phyloP scores from a whole-genome alignment of 192 early-diverging fungal genomes.

The Coemansia reversa region DNA sequence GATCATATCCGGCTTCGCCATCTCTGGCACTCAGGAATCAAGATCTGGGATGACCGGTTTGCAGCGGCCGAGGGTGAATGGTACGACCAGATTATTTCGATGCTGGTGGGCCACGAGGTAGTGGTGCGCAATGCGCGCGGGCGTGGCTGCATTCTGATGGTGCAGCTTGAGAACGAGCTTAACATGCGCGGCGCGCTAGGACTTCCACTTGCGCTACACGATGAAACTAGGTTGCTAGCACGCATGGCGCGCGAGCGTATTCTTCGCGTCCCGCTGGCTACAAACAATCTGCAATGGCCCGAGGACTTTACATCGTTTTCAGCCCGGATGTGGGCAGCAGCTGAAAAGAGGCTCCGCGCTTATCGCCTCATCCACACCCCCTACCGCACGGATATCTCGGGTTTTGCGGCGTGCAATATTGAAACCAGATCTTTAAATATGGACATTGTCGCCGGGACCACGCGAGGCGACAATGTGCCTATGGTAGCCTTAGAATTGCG shows the following conservation, averaged over 20 bases:
- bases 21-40: constrained; percentile 63
- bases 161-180: constrained; percentile 84
- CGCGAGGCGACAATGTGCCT: constrained; percentile 36
- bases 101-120: constrained; percentile 76
- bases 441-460: constrained; percentile 20
- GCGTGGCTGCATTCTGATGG: constrained; percentile 69
- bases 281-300: constrained; percentile 65
- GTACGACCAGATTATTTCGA: constrained; percentile 70
- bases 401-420: constrained; percentile 36
- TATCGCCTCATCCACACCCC: constrained; percentile 33
- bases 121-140: constrained; percentile 55
- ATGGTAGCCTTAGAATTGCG: constrained; percentile 44
- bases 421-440: constrained; percentile 17
- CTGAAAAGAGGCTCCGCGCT: constrained; percentile 28
- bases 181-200: constrained; percentile 58
- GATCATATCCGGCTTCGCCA: constrained; percentile 72
- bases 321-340: constrained; percentile 18
- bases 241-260: constrained; percentile 73
- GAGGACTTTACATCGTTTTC: constrained; percentile 30
- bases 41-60: constrained; percentile 67
- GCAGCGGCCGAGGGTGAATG: constrained; percentile 72
- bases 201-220: constrained; percentile 72
- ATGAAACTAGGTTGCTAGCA: constrained; percentile 77
- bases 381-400: constrained; percentile 33
- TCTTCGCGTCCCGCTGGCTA: constrained; percentile 80